Evolutionary conservation across 805 yeast genomes (phyloP).

Genomic region (Wickerhamiella allomyrinae): DNA sequence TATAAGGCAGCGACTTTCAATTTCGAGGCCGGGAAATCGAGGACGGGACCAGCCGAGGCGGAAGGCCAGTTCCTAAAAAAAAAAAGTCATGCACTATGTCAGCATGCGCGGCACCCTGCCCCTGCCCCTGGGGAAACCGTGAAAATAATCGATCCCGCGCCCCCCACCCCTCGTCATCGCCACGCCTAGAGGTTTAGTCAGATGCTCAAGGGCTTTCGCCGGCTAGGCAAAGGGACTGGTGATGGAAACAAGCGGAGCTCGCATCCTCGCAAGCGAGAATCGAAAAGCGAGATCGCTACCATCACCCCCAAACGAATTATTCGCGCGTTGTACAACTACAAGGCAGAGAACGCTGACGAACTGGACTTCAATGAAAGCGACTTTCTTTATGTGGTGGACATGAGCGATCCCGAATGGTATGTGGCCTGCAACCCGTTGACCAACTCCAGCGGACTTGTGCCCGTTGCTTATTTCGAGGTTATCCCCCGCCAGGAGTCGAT

Average conservation of each 20-base stretch:
- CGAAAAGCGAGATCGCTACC: slow-evolving; percentile 21
- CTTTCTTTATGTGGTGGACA: slow-evolving; percentile 66
- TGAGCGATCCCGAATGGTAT: slow-evolving; percentile 53
- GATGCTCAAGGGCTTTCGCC: slow-evolving; percentile 3
- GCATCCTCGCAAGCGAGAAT: slow-evolving; percentile 1
- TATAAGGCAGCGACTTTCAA: too few species aligned
- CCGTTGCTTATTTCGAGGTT: slow-evolving; percentile 68
- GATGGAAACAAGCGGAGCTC: not conserved
- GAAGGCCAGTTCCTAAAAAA: too few species aligned
- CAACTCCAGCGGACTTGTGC: slow-evolving; percentile 71
- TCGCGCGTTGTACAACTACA: slow-evolving; percentile 64
- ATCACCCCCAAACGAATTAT: slow-evolving; percentile 68
- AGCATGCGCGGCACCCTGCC: too few species aligned
- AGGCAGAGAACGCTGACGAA: slow-evolving; percentile 70
- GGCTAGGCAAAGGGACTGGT: slow-evolving; percentile 1
- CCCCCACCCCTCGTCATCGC: not conserved
- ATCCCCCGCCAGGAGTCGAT: slow-evolving; percentile 29
- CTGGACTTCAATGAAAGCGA: slow-evolving; percentile 69
- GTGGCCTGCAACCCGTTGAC: slow-evolving; percentile 81
- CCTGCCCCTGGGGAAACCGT: too few species aligned
- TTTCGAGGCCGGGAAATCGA: too few species aligned
- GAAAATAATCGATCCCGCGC: too few species aligned
- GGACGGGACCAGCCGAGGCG: too few species aligned
- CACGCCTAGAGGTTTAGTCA: slow-evolving; percentile 1
- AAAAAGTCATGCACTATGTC: too few species aligned